Base-by-base conservation (phyloP, 2,329 filamentous ascomycete genomes). In the Cladosporium austrohemisphaericum region DNA sequence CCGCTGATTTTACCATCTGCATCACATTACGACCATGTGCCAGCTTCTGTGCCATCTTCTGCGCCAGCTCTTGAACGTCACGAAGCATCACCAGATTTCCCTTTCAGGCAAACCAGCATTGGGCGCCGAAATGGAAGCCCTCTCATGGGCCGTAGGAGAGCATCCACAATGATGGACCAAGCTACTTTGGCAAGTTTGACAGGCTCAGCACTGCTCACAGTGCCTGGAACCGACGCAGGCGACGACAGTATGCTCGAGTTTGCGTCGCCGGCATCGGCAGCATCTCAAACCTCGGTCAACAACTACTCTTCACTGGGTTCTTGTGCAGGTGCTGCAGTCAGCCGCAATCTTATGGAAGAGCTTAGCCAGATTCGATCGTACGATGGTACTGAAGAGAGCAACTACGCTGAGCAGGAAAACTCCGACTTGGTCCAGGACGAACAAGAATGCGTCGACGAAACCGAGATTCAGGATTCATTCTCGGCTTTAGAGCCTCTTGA, bases 321-420 rank as follows among this genome's bases (percentile, higher is more conserved):
- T 8, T 47, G 44, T 19, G 19, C 37, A 16, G 46, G 46, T 2
- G 38, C 46, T 14, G 26, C 36, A 3, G 35, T 47, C 33, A 49
- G 64, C 19, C 58, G 63, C 26, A 68, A 65, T 41, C 54, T 68
- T 4, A 60, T 67, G 54, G 64, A 68, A 32, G 65, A 68, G 52
- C 50, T 68, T 13, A 44, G 41, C 16, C 44, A 32, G 29, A 37
- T 51, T 31, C 43, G 48, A 11, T 37, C 25, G 4, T 18, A 32
- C 18, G 46, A 41, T 6, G 25, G 14, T 9, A 41, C 28, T 14
- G 29, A 41, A 31, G 44, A 38, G 11, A 47, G 25, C 44, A 38
- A 18, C 44, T 23, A 35, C 4, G n/a, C 28, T 16, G 20, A 36
- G 14, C 31, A 25, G n/a, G 32, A n/a, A 16, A 33, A 47, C 9